These are phyloP conservation scores for Parmelia sp. DNA, from an alignment of 495 filamentous ascomycete species.

Conservation along the genomic window DNA sequence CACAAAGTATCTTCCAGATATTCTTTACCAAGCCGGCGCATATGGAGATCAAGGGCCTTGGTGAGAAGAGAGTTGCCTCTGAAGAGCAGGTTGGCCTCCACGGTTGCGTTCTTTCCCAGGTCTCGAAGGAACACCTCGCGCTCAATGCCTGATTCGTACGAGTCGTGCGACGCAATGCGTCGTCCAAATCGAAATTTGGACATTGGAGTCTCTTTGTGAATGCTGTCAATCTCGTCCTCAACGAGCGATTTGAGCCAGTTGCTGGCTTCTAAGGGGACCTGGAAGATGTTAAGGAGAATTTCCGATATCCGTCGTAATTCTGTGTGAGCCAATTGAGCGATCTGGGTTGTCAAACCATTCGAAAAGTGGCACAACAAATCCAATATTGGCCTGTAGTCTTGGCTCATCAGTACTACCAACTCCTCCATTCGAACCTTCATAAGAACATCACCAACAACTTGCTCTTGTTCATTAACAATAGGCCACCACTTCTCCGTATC, in stretches of 20 bases:
- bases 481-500: slow-evolving; percentile 89
- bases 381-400: slow-evolving; percentile 77
- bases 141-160: slow-evolving; percentile 55
- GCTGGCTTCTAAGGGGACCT: slow-evolving; percentile 79
- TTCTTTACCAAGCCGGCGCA: slow-evolving; percentile 89
- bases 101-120: slow-evolving; percentile 49
- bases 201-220: slow-evolving; percentile 67
- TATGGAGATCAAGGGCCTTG: slow-evolving; percentile 87
- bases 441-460: slow-evolving; percentile 78
- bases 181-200: slow-evolving; percentile 64
- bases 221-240: slow-evolving; percentile 94
- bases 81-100: slow-evolving; percentile 91
- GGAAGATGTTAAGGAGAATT: slow-evolving; percentile 86
- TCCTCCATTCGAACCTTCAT: slow-evolving; percentile 81
- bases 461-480: slow-evolving; percentile 63
- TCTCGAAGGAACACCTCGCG: slow-evolving; percentile 57
- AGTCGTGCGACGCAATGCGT: slow-evolving; percentile 74
- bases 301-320: slow-evolving; percentile 77
- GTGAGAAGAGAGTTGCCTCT: slow-evolving; percentile 92
- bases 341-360: slow-evolving; percentile 75
- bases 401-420: slow-evolving; percentile 76
- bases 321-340: slow-evolving; percentile 69
- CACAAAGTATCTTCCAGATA: slow-evolving; percentile 83
- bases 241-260: slow-evolving; percentile 92
- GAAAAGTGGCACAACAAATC: slow-evolving; percentile 80